These are phyloP conservation scores for Hortiboletus flavorubellus DNA, from an alignment of 768 basidiomycete species.

Conservation along the genomic window DNA sequence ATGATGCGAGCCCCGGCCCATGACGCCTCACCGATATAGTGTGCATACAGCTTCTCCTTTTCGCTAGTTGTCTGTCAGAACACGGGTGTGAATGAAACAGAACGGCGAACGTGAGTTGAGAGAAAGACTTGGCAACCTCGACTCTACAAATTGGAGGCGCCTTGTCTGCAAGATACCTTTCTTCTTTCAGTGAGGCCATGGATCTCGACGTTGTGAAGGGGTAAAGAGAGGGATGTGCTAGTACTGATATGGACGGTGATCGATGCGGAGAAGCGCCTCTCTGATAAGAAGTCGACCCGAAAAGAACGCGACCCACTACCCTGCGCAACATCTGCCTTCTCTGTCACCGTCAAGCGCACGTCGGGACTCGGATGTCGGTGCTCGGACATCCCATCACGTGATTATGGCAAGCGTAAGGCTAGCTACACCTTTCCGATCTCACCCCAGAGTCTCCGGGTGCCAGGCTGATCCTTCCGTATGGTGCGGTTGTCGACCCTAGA, in stretches of 20 bases:
- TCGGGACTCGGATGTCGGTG: conserved; percentile 11
- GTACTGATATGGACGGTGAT: conserved; percentile 4
- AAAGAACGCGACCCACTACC: conserved; percentile 1
- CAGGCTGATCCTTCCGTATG: no score
- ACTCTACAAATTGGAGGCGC: conserved; percentile 73
- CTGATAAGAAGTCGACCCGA: conserved; percentile 13
- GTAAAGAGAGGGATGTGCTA: background rate
- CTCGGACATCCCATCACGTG: conserved; percentile 1
- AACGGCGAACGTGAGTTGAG: conserved; percentile 53
- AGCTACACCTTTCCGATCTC: no score
- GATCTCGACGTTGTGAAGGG: conserved; percentile 12
- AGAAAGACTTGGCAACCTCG: conserved; percentile 64
- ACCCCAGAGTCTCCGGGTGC: no score
- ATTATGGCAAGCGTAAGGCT: no score
- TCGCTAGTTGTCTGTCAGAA: conserved; percentile 40
- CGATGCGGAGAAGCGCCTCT: conserved; percentile 5
- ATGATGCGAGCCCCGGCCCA: conserved; percentile 87
- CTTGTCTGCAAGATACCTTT: conserved; percentile 75
- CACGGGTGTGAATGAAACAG: background rate
- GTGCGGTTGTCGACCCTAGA: no score
- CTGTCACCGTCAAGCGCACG: background rate
- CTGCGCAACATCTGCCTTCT: conserved; percentile 8
- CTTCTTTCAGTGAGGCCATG: conserved; percentile 39
- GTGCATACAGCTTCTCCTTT: conserved; percentile 76
- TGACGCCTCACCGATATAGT: conserved; percentile 64